A percentile compares a stretch with the other conserved stretches of the same genome.
Evolutionary conservation across 306 rosid genomes (phyloP).

Genomic region (Dalbergia oliveri): DNA sequence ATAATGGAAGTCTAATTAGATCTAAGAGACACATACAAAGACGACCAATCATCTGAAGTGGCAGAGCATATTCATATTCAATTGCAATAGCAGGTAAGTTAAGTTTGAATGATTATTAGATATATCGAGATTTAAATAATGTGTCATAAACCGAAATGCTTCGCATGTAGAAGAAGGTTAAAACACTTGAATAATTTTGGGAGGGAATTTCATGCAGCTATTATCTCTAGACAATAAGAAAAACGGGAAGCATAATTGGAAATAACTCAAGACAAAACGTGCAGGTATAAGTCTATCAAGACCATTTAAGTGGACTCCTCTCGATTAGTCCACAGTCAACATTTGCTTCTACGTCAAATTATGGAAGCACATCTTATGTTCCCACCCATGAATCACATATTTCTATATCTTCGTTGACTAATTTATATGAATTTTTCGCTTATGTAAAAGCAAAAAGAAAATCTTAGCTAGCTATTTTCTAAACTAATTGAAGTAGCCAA

Average conservation of each 20-base stretch:
- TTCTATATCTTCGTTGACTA: neutral
- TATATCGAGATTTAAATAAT: too few relatives aligned
- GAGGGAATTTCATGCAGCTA: neutral
- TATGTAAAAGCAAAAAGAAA: neutral
- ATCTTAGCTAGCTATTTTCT: neutral
- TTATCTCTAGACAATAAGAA: neutral
- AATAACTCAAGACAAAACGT: neutral
- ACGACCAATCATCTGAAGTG: neutral
- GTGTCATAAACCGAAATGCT: too few relatives aligned
- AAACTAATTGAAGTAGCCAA: neutral
- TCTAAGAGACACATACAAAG: neutral
- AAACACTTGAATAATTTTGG: neutral
- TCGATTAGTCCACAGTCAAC: slow-evolving; percentile 17
- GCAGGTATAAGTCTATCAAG: neutral
- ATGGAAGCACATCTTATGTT: neutral
- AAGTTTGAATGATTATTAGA: too few relatives aligned
- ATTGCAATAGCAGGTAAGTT: neutral
- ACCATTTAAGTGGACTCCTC: neutral
- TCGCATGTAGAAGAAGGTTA: too few relatives aligned
- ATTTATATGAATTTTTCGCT: neutral
- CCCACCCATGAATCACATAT: neutral
- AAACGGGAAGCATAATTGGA: neutral
- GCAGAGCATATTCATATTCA: neutral
- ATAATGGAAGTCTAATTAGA: too few relatives aligned
- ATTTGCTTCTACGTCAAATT: neutral